Evolutionary conservation across 2,329 filamentous ascomycete genomes (phyloP).

Genomic region (Monilinia polystroma): DNA sequence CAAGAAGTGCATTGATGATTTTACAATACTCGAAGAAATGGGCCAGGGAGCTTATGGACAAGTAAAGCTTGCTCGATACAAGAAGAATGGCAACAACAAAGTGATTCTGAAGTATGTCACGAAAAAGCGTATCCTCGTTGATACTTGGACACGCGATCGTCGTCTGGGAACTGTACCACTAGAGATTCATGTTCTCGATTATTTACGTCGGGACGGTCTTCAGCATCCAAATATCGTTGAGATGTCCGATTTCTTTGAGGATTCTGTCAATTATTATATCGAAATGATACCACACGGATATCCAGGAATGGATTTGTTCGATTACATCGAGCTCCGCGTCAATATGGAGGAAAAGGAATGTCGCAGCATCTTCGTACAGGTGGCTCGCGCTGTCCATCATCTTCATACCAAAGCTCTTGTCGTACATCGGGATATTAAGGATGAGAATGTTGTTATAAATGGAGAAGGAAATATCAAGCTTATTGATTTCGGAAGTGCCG

Average conservation of each 20-base stretch:
- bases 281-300: slow-evolving; percentile 95
- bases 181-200: slow-evolving; percentile 96
- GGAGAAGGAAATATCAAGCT: slow-evolving; percentile 94
- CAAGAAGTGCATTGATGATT: slow-evolving; percentile 88
- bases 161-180: slow-evolving; percentile 90
- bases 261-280: slow-evolving; percentile 94
- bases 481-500: slow-evolving; percentile 96
- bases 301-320: slow-evolving; percentile 97
- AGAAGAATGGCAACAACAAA: slow-evolving; percentile 71
- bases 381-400: slow-evolving; percentile 85
- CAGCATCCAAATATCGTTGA: slow-evolving; percentile 69
- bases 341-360: slow-evolving; percentile 97
- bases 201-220: slow-evolving; percentile 72
- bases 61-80: slow-evolving; percentile 90
- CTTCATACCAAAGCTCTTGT: slow-evolving; percentile 87
- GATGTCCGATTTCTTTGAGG: slow-evolving; percentile 73
- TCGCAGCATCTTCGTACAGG: slow-evolving; percentile 91
- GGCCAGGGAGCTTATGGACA: slow-evolving; percentile 97
- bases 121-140: slow-evolving; percentile 91
- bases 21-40: slow-evolving; percentile 94
- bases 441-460: slow-evolving; percentile 95
- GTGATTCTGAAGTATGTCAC: slow-evolving; percentile 98
- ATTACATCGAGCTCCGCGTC: slow-evolving; percentile 93
- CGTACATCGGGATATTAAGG: slow-evolving; percentile 97
- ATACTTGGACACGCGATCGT: slow-evolving; percentile 96